A percentile compares a stretch with the other conserved stretches of the same genome.
These are phyloP conservation scores for Ashbya aceris DNA, from an alignment of 1,139 yeast species.

Conservation along the genomic window DNA sequence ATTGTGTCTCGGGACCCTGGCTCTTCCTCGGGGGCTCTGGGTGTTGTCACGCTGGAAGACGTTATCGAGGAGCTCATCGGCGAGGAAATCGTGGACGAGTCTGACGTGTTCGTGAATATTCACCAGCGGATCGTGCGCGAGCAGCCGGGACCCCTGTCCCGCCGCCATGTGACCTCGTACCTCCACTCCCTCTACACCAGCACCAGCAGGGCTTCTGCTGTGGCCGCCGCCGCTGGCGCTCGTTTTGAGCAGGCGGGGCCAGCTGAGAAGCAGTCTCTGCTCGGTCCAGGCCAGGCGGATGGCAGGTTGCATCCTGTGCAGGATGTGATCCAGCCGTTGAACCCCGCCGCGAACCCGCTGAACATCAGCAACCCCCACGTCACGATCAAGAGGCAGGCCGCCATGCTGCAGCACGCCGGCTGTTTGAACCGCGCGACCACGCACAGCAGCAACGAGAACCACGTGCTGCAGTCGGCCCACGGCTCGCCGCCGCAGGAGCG, in stretches of 20 bases:
- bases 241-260: not conserved
- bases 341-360: conserved; percentile 76
- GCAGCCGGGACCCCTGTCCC: conserved; percentile 78
- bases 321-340: conserved; percentile 41
- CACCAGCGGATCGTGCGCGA: conserved; percentile 76
- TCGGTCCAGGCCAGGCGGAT: not conserved
- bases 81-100: conserved; percentile 93
- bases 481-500: not conserved
- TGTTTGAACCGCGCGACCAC: not conserved
- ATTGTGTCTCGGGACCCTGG: conserved; percentile 86
- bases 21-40: conserved; percentile 75
- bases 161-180: conserved; percentile 60
- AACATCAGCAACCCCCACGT: conserved; percentile 63
- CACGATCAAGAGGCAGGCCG: conserved; percentile 50
- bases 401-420: conserved; percentile 5
- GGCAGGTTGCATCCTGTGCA: conserved; percentile 24
- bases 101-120: conserved; percentile 90
- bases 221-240: conserved; percentile 2
- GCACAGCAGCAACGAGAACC: not conserved
- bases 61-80: conserved; percentile 97
- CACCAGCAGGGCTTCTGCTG: conserved; percentile 6
- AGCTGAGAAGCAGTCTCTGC: not conserved
- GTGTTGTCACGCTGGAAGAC: conserved; percentile 89
- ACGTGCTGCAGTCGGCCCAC: not conserved
- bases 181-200: conserved; percentile 43